Conservation (phyloP, 768 basidiomycete species). For the Leccinum subgranulosum region DNA sequence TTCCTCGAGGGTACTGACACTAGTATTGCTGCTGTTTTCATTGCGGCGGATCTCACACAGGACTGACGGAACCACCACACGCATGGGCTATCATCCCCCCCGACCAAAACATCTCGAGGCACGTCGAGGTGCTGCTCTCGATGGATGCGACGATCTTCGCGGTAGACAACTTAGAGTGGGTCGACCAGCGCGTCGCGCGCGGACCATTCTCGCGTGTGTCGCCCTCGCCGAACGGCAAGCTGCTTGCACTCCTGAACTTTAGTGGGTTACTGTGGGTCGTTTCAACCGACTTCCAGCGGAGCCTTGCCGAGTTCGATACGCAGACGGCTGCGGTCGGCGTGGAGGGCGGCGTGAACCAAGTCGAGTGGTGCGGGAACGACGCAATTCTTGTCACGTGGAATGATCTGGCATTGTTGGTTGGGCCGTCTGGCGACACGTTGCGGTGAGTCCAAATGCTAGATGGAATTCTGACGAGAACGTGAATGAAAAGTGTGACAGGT, state of each 20-base stretch:
- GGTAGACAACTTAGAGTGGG: slow-evolving; percentile 84
- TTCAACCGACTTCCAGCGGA: slow-evolving; percentile 89
- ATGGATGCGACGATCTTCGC: slow-evolving; percentile 75
- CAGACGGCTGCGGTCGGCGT: slow-evolving; percentile 51
- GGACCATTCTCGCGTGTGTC: slow-evolving; percentile 88
- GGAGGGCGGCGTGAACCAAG: slow-evolving; percentile 60
- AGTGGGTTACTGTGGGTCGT: slow-evolving; percentile 84
- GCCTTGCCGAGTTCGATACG: slow-evolving; percentile 84
- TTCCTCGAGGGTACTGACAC: slow-evolving; percentile 1
- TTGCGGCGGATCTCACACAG: slow-evolving; percentile 34
- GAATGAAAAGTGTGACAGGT: slow-evolving; percentile 45
- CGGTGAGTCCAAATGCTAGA: slow-evolving; percentile 48
- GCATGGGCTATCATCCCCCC: slow-evolving; percentile 91
- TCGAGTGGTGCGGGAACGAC: slow-evolving; percentile 97
- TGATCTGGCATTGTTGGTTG: slow-evolving; percentile 75
- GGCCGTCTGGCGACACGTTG: slow-evolving; percentile 85
- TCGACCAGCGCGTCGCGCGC: slow-evolving; percentile 84
- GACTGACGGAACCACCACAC: slow-evolving; percentile 71
- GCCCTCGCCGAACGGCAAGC: slow-evolving; percentile 92
- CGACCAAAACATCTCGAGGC: slow-evolving; percentile 83
- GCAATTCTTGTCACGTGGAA: slow-evolving; percentile 88
- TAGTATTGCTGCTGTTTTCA: not conserved
- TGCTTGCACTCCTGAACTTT: slow-evolving; percentile 78
- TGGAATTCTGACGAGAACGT: not conserved
- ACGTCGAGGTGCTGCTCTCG: slow-evolving; percentile 86